Evolutionary conservation across 768 basidiomycete genomes (phyloP), one percentile per base, ranked within the genome.

Genomic region (Neoboletus brunneissimus): DNA sequence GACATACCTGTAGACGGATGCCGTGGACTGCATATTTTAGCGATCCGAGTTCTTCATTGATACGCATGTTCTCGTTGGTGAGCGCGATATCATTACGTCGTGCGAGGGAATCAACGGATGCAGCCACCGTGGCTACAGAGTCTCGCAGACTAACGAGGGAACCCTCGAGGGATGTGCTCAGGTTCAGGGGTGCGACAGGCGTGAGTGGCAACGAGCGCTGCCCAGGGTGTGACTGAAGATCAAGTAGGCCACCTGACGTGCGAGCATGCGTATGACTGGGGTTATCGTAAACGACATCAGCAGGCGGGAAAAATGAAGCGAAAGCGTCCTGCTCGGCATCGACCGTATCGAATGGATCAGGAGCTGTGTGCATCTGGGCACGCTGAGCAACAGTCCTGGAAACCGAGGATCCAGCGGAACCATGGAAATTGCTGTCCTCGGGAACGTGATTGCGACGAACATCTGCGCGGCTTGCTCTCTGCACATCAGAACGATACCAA

Each of bases 31-130:
- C 83, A 23, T 81, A 86, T 49, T 86, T 79, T 48, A 93, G 64
- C 22, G 84, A 82, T 62, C 83, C 81, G 32, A 89, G 77, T 67
- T 93, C 90, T 61, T 93, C 90, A 43, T 82, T 84, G 56, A 87
- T 72, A 58, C 89, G 76, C 65, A 88, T 76, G 45, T 81, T 81
- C 69, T 93, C 90, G 60, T 89, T 87, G 22, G 82, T 78, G 50
- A 88, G 70, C 40, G 83, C 81, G 61, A 90, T 82, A 46, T 89
- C 87, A 50, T 79, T 82, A 23, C 84, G 75, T 46, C 86, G 76
- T 18, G 79, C 83, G 11, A 88, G 72, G 1, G 80, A 85, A 54
- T 87, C 86, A 40, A 88, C 73, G 1, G 83, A 77, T 7, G 77
- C 71, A n/a, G 81, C 78, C n/a, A 88, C 73, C 12, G 81, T 72